phyloP scores from a whole-genome alignment of 441 rosid genomes.

The Erodium chrysanthum region DNA sequence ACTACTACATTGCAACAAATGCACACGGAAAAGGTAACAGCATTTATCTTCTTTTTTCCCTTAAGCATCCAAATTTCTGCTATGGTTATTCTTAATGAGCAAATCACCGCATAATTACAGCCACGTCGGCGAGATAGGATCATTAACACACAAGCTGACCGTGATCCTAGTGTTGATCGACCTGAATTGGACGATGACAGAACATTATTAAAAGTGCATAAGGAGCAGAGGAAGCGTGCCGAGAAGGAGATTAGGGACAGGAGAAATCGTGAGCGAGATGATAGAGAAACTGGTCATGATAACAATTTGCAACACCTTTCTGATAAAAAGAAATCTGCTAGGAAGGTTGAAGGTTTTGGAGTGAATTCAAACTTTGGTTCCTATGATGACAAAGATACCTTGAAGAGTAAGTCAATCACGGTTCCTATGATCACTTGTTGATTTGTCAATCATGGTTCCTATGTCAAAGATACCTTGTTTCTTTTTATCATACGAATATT shows the following conservation, averaged over 20 bases:
- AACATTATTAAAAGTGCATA: slow-evolving; percentile 40
- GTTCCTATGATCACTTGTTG: not conserved
- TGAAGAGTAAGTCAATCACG: slow-evolving; percentile 41
- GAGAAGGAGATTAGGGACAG: slow-evolving; percentile 56
- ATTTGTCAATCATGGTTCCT: too few relatives aligned
- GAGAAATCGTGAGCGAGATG: slow-evolving; percentile 40
- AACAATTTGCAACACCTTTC: slow-evolving; percentile 44
- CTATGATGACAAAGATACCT: slow-evolving; percentile 58
- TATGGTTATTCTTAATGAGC: slow-evolving; percentile 16
- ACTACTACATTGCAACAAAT: slow-evolving; percentile 38
- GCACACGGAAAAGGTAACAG: slow-evolving; percentile 58
- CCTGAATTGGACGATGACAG: slow-evolving; percentile 53
- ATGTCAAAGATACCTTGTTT: too few relatives aligned
- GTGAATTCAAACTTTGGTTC: slow-evolving; percentile 38
- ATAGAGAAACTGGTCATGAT: slow-evolving; percentile 50
- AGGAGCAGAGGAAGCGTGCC: slow-evolving; percentile 57
- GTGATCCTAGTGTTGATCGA: slow-evolving; percentile 48
- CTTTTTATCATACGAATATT: not conserved
- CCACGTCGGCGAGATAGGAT: slow-evolving; percentile 59
- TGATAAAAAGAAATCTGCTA: slow-evolving; percentile 39
- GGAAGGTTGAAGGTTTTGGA: slow-evolving; percentile 42
- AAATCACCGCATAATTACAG: slow-evolving; percentile 21
- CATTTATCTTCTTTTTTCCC: slow-evolving; percentile 13
- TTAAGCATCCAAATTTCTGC: slow-evolving; percentile 12
- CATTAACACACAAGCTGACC: slow-evolving; percentile 36